Conservation (phyloP, 306 rosid genomes). For the Neltuma alba region DNA sequence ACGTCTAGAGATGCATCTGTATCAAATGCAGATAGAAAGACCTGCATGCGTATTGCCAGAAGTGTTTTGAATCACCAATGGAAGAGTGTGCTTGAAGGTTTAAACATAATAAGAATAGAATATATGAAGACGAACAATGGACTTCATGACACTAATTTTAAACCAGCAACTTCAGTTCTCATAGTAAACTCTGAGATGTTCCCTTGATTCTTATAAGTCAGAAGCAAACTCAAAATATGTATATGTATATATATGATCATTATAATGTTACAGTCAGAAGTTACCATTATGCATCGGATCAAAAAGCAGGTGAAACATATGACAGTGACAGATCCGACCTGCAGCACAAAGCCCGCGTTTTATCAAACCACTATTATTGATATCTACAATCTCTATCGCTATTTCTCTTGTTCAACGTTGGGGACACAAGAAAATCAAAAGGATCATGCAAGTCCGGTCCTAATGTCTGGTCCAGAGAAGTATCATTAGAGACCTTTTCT, state of each 20-base stretch:
- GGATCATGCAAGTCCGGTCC: conserved; percentile 5
- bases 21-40: conserved; percentile 75
- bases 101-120: neutral
- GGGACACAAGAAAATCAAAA: neutral
- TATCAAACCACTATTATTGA: conserved; percentile 12
- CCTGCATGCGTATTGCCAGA: conserved; percentile 63
- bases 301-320: conserved; percentile 97
- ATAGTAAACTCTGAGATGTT: too few species aligned
- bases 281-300: conserved; percentile 93
- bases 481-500: neutral
- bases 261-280: conserved; percentile 34
- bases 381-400: neutral
- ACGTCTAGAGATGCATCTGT: conserved; percentile 83
- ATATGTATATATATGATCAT: conserved; percentile 5
- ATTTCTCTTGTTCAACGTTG: neutral
- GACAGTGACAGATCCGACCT: conserved; percentile 97
- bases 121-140: neutral
- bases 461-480: neutral
- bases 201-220: too few species aligned
- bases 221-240: conserved; percentile 11
- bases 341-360: conserved; percentile 40
- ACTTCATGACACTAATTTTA: conserved; percentile 13
- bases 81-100: conserved; percentile 15
- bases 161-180: conserved; percentile 5
- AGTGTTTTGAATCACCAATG: neutral